Evolutionary conservation across 148 eudicot genomes (phyloP), one percentile per base, ranked within the genome.

Genomic region (Polygonum aviculare): DNA sequence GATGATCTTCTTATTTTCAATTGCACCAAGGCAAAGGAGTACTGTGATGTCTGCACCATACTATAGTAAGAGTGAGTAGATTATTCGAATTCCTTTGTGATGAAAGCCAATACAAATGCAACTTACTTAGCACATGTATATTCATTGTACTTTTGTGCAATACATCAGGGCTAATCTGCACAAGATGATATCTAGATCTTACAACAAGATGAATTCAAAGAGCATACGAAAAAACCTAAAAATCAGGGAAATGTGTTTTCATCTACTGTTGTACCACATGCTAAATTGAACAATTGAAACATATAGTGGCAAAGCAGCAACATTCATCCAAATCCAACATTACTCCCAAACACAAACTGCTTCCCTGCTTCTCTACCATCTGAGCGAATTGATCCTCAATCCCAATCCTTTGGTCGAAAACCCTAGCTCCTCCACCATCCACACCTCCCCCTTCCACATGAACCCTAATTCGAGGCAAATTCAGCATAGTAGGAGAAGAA

Each of bases 401-500:
- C 45, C 82, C 86, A 51, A 50, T 71, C 75, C 57, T 73, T 70
- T 77, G 85, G 74, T 83, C 88, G 69, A 40, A 75, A 75, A 75
- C 70, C 70, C 77, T 76, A 59, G 62, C 78, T 65, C 81, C 85
- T 22, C 78, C 83, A 3, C 51, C 48, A 70, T n/a, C 80, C 80
- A 74, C 78, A 80, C 40, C 40, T 6, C 83, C 83, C 14, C 79
- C 86, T 31, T 85, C 96, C 72, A 85, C 88, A 69, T 84, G 89
- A 26, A 89, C 91, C 86, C 90, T 82, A 54, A 93, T 85, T 36
- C 93, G 94, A 1, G 92, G 88, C 89, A 91, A 80, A 76, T 93
- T 91, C 31, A 84, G 84, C 71, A 87, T 18, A 33, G 94, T 76
- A 4, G 94, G 91, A n/a, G 85, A 77, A 14, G 94, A 88, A 6